phyloP scores from a whole-genome alignment of 2,329 filamentous ascomycete species.

The Colletotrichum lini region DNA sequence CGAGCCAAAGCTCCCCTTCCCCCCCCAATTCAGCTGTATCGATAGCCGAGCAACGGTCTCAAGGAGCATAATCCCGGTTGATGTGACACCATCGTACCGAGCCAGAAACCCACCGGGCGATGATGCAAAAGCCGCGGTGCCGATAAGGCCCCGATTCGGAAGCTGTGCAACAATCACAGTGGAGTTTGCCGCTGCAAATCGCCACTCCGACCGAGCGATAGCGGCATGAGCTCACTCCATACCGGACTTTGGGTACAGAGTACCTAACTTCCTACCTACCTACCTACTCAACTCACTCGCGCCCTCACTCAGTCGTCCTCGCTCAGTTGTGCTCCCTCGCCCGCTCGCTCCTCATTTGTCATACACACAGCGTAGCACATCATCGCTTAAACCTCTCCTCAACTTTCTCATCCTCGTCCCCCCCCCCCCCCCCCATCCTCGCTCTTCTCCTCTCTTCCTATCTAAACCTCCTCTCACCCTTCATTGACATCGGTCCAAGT shows the following conservation, averaged over 20 bases:
- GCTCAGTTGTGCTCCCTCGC: neutral
- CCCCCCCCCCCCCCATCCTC: neutral
- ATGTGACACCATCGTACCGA: neutral
- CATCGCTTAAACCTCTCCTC: constrained; percentile 12
- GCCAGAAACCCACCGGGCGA: neutral
- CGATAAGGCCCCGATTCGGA: constrained; percentile 22
- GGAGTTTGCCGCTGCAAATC: constrained; percentile 3
- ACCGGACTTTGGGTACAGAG: neutral
- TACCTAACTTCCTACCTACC: neutral
- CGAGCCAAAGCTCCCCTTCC: constrained; percentile 7
- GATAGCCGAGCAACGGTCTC: constrained; percentile 28
- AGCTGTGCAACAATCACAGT: constrained; percentile 23
- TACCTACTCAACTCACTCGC: neutral
- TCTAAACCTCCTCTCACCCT: no score
- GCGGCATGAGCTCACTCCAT: constrained; percentile 18
- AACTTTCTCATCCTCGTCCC: constrained; percentile 2
- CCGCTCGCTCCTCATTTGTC: constrained; percentile 27
- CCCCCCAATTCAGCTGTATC: neutral
- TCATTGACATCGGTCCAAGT: neutral
- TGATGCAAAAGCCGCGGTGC: constrained; percentile 9
- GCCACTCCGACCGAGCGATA: constrained; percentile 21
- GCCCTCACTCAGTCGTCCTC: neutral
- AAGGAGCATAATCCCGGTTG: constrained; percentile 28
- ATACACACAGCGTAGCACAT: constrained; percentile 26
- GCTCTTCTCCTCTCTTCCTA: neutral